Evolutionary conservation across 2,329 filamentous ascomycete species (phyloP), one percentile per base, ranked within the genome.

Genomic region (Trichoderma arundinaceum): DNA sequence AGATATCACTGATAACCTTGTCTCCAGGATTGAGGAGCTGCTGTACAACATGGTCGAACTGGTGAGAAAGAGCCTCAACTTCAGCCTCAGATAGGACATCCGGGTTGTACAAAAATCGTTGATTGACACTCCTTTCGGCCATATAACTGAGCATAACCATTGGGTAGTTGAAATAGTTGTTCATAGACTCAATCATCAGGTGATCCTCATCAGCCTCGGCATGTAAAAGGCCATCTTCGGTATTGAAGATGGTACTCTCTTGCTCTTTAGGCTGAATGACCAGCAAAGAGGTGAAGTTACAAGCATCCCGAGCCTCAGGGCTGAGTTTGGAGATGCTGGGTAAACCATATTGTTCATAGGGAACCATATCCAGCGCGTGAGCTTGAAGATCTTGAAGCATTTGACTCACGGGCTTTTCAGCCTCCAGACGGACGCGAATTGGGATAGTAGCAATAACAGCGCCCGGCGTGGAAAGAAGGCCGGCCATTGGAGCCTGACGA

Each of bases 261-360:
- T 64, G 52, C 19, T 65, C 61, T 5, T 58, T 54, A 3, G 61
- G 53, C n/a, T 67, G 61, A 28, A 67, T 60, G n/a, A 67, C 62
- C 1, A 67, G 12, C 12, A 67, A 15, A 0, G 44, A 65, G 1
- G 46, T 51, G 6, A 67, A 67, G 22, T 67, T 46, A n/a, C 53
- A 65, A 7, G 65, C 65, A 8, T 64, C 60, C 7, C 53, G 49
- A 4, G 66, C 64, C n/a, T 57, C 67, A 10, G 56, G 17, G 60
- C 64, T 68, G 4, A 71, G 49, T 51, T 68, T 69, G 3, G 62
- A 72, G n/a, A 73, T 72, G 7, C 43, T 60, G 15, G 67, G 65
- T 15, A 73, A 61, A 1, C 72, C 72, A 17, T 64, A 65, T 9
- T 73, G 72, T 33, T 73, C 72, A 49, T 69, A 71, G 0, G 71